Base-by-base conservation (phyloP, 1,139 yeast genomes). In the Yamadazyma epiphylla region DNA sequence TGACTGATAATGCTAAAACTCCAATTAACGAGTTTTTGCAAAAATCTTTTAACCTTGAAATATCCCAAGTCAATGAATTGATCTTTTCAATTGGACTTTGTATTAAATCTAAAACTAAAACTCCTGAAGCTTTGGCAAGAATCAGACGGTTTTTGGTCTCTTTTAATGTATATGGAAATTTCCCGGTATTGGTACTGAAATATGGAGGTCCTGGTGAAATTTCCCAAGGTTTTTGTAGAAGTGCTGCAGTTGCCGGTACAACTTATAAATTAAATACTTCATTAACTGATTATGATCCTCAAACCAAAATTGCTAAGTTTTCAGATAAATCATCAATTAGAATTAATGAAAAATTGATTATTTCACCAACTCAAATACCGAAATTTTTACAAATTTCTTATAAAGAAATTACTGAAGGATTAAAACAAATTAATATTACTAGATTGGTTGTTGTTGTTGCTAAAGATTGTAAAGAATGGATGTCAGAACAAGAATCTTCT, bases 161-260 rank as follows among this genome's bases (percentile, higher is more conserved):
- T n/a, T 79, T 87, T 49, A 95, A 89, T 45, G 86, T 89, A 8
- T 91, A 88, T 55, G 98, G 98, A 8, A 81, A 80, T 43, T 94
- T 91, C 70, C 96, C 98, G 2, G 94, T 86, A 14, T 70, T 91
- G 64, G 81, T 82, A 46, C 85, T 95, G 37, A 89, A 87, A 64
- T 91, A 81, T 57, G 98, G 98, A 35, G 94, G 96, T 3, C 94
- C 95, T 0, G 96, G 97, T 28, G 99, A 91, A 58, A 67, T 91
- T 20, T 80, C 95, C 5, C 99, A 91, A 61, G 99, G 96, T 2
- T 91, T 91, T 55, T 89, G 97, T 58, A 74, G 99, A 44, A 83
- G 95, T 37, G 97, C 98, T 4, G 98, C 99, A 10, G 98, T 91
- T 39, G 97, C 94, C 19, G 98, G 97, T 36, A 85, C 96, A 35